Percentiles rank a stretch among this genome's conserved stretches.
Evolutionary conservation across 2,329 filamentous ascomycete species (phyloP).

Genomic region (Thelonectria discophora): DNA sequence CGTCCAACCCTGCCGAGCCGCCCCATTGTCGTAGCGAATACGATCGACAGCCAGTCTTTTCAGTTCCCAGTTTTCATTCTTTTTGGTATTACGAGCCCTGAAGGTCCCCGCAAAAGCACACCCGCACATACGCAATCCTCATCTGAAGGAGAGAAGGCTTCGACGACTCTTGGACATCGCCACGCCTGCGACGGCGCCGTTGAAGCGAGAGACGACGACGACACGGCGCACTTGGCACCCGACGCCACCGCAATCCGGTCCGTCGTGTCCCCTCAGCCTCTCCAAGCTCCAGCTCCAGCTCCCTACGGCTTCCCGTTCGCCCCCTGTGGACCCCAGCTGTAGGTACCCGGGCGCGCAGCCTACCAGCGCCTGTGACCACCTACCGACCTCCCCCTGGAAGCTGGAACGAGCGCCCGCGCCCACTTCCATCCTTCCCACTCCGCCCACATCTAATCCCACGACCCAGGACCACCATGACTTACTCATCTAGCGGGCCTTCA

Average conservation of each 20-base stretch:
- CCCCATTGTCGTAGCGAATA: slow-evolving; percentile 35
- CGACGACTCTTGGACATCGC: slow-evolving; percentile 30
- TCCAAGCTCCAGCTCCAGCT: too few species aligned
- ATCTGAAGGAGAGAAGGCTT: slow-evolving; percentile 1
- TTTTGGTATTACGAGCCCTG: slow-evolving; percentile 18
- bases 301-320: too few species aligned
- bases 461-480: slow-evolving; percentile 47
- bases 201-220: not conserved
- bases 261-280: not conserved
- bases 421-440: not conserved
- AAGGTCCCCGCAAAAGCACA: slow-evolving; percentile 31
- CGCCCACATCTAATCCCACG: slow-evolving; percentile 37
- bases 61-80: slow-evolving; percentile 22
- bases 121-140: slow-evolving; percentile 27
- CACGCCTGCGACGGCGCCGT: slow-evolving; percentile 20
- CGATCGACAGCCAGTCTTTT: slow-evolving; percentile 32
- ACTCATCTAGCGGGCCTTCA: slow-evolving; percentile 48
- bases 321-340: slow-evolving; percentile 4
- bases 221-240: slow-evolving; percentile 3
- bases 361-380: slow-evolving; percentile 5
- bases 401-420: not conserved
- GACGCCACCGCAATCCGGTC: not conserved
- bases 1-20: slow-evolving; percentile 14
- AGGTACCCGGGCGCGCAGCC: slow-evolving; percentile 8
- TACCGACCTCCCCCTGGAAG: slow-evolving; percentile 17